Evolutionary conservation across 2,329 filamentous ascomycete genomes (phyloP), one percentile per base, ranked within the genome.

Genomic region (Curvularia spicifera): DNA sequence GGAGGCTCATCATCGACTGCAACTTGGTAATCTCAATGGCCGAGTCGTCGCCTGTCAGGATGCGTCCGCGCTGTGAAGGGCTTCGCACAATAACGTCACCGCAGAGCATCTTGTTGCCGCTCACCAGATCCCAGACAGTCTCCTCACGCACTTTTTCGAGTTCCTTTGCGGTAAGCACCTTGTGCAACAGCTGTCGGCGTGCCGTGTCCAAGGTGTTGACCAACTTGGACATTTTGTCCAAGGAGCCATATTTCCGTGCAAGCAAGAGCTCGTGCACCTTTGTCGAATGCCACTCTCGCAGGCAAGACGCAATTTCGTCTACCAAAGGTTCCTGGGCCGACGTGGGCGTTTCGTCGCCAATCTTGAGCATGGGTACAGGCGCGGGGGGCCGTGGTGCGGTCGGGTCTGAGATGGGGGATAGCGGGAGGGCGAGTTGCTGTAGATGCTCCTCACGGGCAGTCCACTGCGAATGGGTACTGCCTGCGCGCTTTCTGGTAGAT

Each of bases 271-370:
- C 92, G 78, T 99, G 96, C 15, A 99, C 84, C 73, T 97, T 96
- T 18, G 93, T 97, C 20, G 95, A 96, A 79, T 99, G 94, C 96
- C 95, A 99, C 83, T 99, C 95, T 68, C 95, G 87, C 63, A 99
- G 80, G 75, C 95, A 99, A 3, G 93, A 97, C 13, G 95, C 93
- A 69, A 99, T 98, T 77, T 99, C 95, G 78, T 99, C 95, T 24
- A 99, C 93, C 60, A 99, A 79, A 2, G 95, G 95, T 75, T 99
- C 96, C 8, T 91, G 88, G 15, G 86, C 83, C 5, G 93, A 97
- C 0, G 92, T 96, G 1, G 93, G 91, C 1, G 93, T 97, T 80
- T 99, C 95, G 72, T 99, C 95, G 57, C 95, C 95, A 74, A 99
- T 94, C 77, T 97, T 97, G 52, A 99, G 84, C 90, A 98, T 95